Percentiles rank a stretch among this genome's conserved stretches.
Evolutionary conservation across 2,329 filamentous ascomycete species (phyloP).

Genomic region (Geosmithia flava): DNA sequence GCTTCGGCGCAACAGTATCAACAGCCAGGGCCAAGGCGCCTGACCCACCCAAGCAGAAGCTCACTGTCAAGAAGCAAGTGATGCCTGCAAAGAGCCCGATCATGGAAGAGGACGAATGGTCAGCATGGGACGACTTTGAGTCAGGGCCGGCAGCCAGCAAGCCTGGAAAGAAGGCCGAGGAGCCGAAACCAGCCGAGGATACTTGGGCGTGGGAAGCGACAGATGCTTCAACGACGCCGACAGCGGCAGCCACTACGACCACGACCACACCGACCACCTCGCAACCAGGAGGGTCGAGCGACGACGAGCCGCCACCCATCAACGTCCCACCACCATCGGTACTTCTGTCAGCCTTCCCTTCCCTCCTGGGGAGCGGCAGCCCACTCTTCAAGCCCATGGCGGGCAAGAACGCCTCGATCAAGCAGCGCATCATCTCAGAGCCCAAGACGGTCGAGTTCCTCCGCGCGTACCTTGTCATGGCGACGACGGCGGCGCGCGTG

Average conservation of each 20-base stretch:
- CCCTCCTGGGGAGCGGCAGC: constrained; percentile 55
- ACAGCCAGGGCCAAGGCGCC: constrained; percentile 24
- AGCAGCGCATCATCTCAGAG: constrained; percentile 52
- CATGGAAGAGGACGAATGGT: constrained; percentile 30
- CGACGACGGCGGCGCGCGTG: constrained; percentile 61
- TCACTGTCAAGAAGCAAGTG: not conserved
- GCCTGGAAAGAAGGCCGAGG: constrained; percentile 4
- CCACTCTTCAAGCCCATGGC: constrained; percentile 53
- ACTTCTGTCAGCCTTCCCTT: constrained; percentile 64
- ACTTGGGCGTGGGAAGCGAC: constrained; percentile 34
- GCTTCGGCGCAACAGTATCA: constrained; percentile 15
- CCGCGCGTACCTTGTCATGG: constrained; percentile 48
- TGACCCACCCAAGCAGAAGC: not conserved
- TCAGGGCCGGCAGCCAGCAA: not conserved
- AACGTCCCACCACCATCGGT: constrained; percentile 85
- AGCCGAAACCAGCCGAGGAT: constrained; percentile 6
- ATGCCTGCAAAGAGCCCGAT: not conserved
- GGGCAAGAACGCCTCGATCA: constrained; percentile 41
- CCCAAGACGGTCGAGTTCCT: constrained; percentile 51
- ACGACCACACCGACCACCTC: not conserved
- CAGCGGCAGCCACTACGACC: constrained; percentile 8
- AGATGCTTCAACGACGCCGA: constrained; percentile 16
- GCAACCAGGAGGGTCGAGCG: constrained; percentile 4
- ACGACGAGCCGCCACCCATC: constrained; percentile 49
- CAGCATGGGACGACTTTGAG: constrained; percentile 34